Evolutionary conservation across 257 asterid species (phyloP).

Genomic region (Henckelia pumila): DNA sequence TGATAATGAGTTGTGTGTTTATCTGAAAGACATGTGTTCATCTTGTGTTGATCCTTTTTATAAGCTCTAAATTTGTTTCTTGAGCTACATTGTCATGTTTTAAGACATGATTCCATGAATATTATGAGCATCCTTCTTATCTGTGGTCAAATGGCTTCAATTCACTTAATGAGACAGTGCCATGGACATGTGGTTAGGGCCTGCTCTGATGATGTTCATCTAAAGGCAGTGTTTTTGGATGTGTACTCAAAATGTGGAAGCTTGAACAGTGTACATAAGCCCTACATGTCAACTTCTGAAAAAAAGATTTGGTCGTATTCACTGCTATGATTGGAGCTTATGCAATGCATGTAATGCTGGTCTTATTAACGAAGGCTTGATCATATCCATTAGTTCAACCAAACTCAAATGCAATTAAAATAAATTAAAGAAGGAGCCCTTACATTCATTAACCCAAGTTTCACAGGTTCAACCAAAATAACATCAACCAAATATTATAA

Average conservation of each 20-base stretch:
- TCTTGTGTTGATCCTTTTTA: too few relatives aligned
- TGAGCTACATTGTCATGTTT: slow-evolving; percentile 46
- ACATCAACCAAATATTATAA: too few relatives aligned
- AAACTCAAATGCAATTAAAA: too few relatives aligned
- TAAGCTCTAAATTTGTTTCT: slow-evolving; percentile 53
- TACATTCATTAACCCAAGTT: too few relatives aligned
- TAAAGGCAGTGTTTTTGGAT: slow-evolving; percentile 61
- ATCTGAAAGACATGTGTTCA: too few relatives aligned
- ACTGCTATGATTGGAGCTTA: slow-evolving; percentile 87
- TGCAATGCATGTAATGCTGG: slow-evolving; percentile 89
- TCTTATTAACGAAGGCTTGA: slow-evolving; percentile 62
- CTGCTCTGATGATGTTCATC: slow-evolving; percentile 51
- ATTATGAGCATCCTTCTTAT: slow-evolving; percentile 64
- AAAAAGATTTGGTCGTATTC: slow-evolving; percentile 69
- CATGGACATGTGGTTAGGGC: slow-evolving; percentile 57
- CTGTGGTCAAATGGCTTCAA: slow-evolving; percentile 68
- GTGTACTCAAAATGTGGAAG: slow-evolving; percentile 76
- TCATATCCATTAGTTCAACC: slow-evolving; percentile 57
- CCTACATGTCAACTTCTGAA: slow-evolving; percentile 49
- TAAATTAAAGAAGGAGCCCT: too few relatives aligned
- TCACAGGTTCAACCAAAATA: too few relatives aligned
- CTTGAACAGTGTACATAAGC: slow-evolving; percentile 50
- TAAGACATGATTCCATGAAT: slow-evolving; percentile 63
- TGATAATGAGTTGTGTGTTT: too few relatives aligned
- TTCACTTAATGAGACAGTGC: slow-evolving; percentile 65